These are phyloP conservation scores for Spencermartinsiella ligniputridi DNA, from an alignment of 1,139 yeast genomes.

Conservation along the genomic window DNA sequence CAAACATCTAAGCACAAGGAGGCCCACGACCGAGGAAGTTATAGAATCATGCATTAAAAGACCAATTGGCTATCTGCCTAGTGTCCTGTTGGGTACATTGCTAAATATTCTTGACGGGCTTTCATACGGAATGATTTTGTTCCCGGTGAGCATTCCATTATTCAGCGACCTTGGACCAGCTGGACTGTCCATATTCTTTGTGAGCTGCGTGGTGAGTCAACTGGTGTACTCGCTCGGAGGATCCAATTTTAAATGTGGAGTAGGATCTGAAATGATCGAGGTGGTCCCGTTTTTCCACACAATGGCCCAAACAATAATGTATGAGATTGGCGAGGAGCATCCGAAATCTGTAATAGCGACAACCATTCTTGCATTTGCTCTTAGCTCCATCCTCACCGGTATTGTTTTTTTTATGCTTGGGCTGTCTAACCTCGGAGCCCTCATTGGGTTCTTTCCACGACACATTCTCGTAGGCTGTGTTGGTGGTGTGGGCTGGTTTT, in stretches of 20 bases:
- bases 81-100: slow-evolving; percentile 79
- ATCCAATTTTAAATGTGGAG: slow-evolving; percentile 80
- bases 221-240: slow-evolving; percentile 86
- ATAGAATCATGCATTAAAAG: slow-evolving; percentile 16
- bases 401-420: slow-evolving; percentile 73
- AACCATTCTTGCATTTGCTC: slow-evolving; percentile 78
- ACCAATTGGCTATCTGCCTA: slow-evolving; percentile 57
- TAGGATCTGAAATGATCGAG: slow-evolving; percentile 98
- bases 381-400: slow-evolving; percentile 84
- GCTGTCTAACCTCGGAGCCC: slow-evolving; percentile 68
- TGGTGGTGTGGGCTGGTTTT: slow-evolving; percentile 96
- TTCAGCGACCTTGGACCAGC: slow-evolving; percentile 79
- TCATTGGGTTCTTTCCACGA: slow-evolving; percentile 93
- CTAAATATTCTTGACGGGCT: slow-evolving; percentile 87
- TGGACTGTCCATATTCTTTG: slow-evolving; percentile 90
- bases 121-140: slow-evolving; percentile 95
- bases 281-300: slow-evolving; percentile 96
- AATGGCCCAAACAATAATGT: slow-evolving; percentile 74
- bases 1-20: not conserved
- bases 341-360: slow-evolving; percentile 74
- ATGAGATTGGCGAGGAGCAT: slow-evolving; percentile 49
- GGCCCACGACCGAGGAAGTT: slow-evolving; percentile 1
- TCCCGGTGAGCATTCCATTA: slow-evolving; percentile 78
- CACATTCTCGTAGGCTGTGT: slow-evolving; percentile 95
- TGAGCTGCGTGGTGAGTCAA: slow-evolving; percentile 84